Evolutionary conservation across 768 basidiomycete genomes (phyloP).

Genomic region (Boletus reticulatus): DNA sequence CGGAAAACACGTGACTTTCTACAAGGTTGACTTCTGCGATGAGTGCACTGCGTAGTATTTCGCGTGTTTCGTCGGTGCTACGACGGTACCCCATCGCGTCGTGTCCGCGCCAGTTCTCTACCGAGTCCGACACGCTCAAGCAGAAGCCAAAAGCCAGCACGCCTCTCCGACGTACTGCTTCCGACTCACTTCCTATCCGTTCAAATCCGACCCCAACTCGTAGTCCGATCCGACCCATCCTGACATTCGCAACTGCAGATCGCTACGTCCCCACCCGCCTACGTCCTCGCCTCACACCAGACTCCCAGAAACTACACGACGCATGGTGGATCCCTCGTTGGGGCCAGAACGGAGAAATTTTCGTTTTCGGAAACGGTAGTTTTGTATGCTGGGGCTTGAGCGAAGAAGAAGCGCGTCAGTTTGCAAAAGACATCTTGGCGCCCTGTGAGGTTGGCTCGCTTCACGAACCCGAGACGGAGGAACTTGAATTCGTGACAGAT

Average conservation of each 20-base stretch:
- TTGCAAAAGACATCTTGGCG: conserved; percentile 60
- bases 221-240: conserved; percentile 69
- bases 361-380: conserved; percentile 85
- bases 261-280: conserved; percentile 71
- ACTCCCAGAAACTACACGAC: conserved; percentile 65
- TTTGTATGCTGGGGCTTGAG: conserved; percentile 89
- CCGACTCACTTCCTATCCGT: conserved; percentile 83
- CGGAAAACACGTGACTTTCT: conserved; percentile 11
- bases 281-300: conserved; percentile 51
- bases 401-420: conserved; percentile 69
- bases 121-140: conserved; percentile 34
- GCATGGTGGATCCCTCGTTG: conserved; percentile 79
- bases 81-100: neutral
- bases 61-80: neutral
- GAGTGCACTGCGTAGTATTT: conserved; percentile 14
- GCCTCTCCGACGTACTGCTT: conserved; percentile 76
- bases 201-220: conserved; percentile 84
- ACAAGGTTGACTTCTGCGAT: conserved; percentile 3
- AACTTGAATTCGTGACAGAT: conserved; percentile 90
- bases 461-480: conserved; percentile 76
- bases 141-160: conserved; percentile 82
- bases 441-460: conserved; percentile 64
- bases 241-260: conserved; percentile 83
- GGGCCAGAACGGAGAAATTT: conserved; percentile 75
- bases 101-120: conserved; percentile 14